phyloP scores from a whole-genome alignment of 352 stramenopile genomes.

The Phytopythium oedochilum region DNA sequence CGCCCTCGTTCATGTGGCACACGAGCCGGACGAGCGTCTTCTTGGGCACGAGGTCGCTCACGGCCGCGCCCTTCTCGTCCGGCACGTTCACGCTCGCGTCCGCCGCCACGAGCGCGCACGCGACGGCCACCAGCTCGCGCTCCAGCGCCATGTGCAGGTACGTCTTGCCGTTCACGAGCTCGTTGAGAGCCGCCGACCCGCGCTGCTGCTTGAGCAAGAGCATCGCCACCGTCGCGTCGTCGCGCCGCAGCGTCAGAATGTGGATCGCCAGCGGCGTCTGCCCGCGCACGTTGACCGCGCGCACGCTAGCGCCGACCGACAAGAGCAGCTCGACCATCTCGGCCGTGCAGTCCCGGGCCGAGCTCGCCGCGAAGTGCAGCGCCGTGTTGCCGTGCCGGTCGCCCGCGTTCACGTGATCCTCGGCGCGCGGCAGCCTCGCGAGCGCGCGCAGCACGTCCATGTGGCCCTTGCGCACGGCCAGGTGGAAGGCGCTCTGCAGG shows the following conservation, averaged over 20 bases:
- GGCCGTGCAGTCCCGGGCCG: constrained; percentile 38
- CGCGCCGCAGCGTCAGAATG: constrained; percentile 66
- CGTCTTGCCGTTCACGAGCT: constrained; percentile 70
- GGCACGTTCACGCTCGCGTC: constrained; percentile 84
- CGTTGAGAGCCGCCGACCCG: constrained; percentile 37
- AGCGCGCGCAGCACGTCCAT: constrained; percentile 75
- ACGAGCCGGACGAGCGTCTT: constrained; percentile 77
- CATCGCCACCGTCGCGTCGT: constrained; percentile 48
- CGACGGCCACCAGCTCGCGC: constrained; percentile 60
- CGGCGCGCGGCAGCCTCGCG: constrained; percentile 64
- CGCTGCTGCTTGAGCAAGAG: constrained; percentile 51
- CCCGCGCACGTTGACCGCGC: constrained; percentile 68
- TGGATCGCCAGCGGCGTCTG: constrained; percentile 84
- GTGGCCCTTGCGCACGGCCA: constrained; percentile 80
- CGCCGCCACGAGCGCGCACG: constrained; percentile 52
- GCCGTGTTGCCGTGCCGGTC: constrained; percentile 79
- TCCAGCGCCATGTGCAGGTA: constrained; percentile 85
- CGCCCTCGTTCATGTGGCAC: constrained; percentile 75
- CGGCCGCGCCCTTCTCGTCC: constrained; percentile 70
- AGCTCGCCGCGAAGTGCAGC: constrained; percentile 78
- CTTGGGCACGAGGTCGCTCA: constrained; percentile 71
- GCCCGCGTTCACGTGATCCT: constrained; percentile 69
- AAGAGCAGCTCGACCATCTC: constrained; percentile 75
- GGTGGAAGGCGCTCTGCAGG: constrained; percentile 81
- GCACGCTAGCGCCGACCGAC: constrained; percentile 50